Percentiles rank a stretch among this genome's conserved stretches.
Evolutionary conservation across 805 yeast species (phyloP).

Genomic region (Candida maris): DNA sequence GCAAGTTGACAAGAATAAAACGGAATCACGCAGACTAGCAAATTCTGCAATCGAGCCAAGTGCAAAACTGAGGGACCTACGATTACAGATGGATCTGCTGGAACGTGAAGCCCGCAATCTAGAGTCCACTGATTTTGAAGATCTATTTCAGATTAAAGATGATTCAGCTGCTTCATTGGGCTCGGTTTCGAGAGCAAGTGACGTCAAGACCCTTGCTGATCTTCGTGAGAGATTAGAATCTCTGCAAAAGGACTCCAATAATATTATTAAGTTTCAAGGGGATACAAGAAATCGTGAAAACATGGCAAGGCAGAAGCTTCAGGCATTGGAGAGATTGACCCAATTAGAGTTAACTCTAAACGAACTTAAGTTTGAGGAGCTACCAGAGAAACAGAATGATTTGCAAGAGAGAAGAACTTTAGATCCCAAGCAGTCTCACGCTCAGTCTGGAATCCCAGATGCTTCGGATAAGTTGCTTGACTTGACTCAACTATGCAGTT

Average conservation of each 20-base stretch:
- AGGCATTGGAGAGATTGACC: slow-evolving; percentile 68
- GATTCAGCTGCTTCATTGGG: slow-evolving; percentile 5
- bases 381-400: slow-evolving; percentile 9
- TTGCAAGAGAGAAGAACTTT: slow-evolving; percentile 19
- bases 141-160: slow-evolving; percentile 23
- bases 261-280: slow-evolving; percentile 62
- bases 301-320: slow-evolving; percentile 54
- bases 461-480: slow-evolving; percentile 21
- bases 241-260: slow-evolving; percentile 72
- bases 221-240: slow-evolving; percentile 56
- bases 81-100: slow-evolving; percentile 81
- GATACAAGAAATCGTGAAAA: slow-evolving; percentile 46
- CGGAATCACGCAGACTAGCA: slow-evolving; percentile 39
- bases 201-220: slow-evolving; percentile 50
- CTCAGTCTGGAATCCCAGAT: slow-evolving; percentile 14
- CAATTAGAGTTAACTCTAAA: slow-evolving; percentile 52
- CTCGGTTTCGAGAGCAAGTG: slow-evolving; percentile 40
- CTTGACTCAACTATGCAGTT: slow-evolving; percentile 25
- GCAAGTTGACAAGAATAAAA: slow-evolving; percentile 44
- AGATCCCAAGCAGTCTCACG: slow-evolving; percentile 26
- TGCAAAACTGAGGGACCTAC: slow-evolving; percentile 64
- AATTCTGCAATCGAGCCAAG: slow-evolving; percentile 65
- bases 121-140: slow-evolving; percentile 80
- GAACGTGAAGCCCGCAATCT: slow-evolving; percentile 82
- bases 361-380: slow-evolving; percentile 18